These are phyloP conservation scores for Nicotiana noctiflora DNA, from an alignment of 257 asterid species.

Conservation along the genomic window DNA sequence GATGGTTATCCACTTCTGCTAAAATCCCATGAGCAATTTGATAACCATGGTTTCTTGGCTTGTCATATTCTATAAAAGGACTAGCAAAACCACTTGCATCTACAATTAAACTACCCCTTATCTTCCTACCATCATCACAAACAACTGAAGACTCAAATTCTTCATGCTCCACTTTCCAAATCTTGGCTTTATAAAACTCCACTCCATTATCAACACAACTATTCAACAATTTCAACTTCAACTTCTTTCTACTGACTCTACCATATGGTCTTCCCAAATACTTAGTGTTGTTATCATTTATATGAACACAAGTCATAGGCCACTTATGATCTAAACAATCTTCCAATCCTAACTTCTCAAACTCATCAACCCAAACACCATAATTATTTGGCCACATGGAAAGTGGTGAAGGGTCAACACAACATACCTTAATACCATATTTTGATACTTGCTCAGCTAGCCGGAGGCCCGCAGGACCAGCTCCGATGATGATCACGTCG, in stretches of 20 bases:
- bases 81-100: conserved; percentile 88
- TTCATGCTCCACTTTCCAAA: conserved; percentile 51
- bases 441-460: conserved; percentile 68
- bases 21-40: conserved; percentile 90
- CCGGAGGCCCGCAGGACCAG: conserved; percentile 93
- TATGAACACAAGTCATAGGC: conserved; percentile 53
- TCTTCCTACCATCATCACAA: conserved; percentile 66
- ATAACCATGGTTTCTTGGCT: conserved; percentile 63
- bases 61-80: conserved; percentile 55
- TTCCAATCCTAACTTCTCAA: conserved; percentile 55
- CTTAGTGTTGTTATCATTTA: conserved; percentile 56
- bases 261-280: conserved; percentile 74
- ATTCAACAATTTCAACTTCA: conserved; percentile 56
- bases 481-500: conserved; percentile 75
- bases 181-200: conserved; percentile 56
- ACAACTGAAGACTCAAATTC: conserved; percentile 66
- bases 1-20: conserved; percentile 77
- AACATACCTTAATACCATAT: conserved; percentile 70
- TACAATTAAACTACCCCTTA: conserved; percentile 59
- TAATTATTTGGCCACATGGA: conserved; percentile 88
- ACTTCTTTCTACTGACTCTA: conserved; percentile 48
- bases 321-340: conserved; percentile 73
- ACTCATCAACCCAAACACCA: conserved; percentile 94
- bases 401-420: conserved; percentile 85
- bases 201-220: conserved; percentile 51